Percentiles rank a stretch among this genome's conserved stretches.
These are phyloP conservation scores for Schrenkiella parvula DNA, from an alignment of 345 rosid genomes.

Conservation along the genomic window DNA sequence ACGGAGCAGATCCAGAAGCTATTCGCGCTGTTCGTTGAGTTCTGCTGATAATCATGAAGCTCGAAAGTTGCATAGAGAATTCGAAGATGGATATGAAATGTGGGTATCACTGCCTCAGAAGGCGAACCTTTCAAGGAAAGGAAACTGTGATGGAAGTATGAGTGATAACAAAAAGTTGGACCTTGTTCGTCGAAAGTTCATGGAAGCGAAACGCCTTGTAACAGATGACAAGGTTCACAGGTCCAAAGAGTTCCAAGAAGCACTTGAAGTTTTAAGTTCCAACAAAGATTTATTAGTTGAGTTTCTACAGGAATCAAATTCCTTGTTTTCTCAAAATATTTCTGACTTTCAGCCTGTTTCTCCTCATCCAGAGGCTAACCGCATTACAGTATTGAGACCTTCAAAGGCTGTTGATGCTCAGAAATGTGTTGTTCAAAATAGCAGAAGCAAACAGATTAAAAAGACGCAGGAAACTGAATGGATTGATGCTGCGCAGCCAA, in stretches of 20 bases:
- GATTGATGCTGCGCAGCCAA: constrained; percentile 54
- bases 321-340: constrained; percentile 49
- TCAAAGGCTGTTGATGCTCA: constrained; percentile 56
- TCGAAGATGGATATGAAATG: neutral
- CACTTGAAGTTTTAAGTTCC: constrained; percentile 69
- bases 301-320: constrained; percentile 76
- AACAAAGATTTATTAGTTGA: constrained; percentile 68
- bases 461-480: constrained; percentile 35
- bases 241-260: constrained; percentile 81
- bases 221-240: constrained; percentile 71
- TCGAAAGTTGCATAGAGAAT: neutral
- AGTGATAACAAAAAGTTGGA: constrained; percentile 64
- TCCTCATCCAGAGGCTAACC: constrained; percentile 60
- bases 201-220: constrained; percentile 73
- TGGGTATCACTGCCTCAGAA: neutral
- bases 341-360: constrained; percentile 47
- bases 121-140: constrained; percentile 29
- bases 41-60: neutral
- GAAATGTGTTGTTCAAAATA: constrained; percentile 35
- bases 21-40: constrained; percentile 2
- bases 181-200: constrained; percentile 77
- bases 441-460: constrained; percentile 36
- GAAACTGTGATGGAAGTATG: constrained; percentile 27
- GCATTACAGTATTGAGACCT: constrained; percentile 86
- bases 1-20: constrained; percentile 18